These are phyloP conservation scores for Paraconiothyrium sp. DNA, from an alignment of 2,329 filamentous ascomycete species.

Conservation along the genomic window DNA sequence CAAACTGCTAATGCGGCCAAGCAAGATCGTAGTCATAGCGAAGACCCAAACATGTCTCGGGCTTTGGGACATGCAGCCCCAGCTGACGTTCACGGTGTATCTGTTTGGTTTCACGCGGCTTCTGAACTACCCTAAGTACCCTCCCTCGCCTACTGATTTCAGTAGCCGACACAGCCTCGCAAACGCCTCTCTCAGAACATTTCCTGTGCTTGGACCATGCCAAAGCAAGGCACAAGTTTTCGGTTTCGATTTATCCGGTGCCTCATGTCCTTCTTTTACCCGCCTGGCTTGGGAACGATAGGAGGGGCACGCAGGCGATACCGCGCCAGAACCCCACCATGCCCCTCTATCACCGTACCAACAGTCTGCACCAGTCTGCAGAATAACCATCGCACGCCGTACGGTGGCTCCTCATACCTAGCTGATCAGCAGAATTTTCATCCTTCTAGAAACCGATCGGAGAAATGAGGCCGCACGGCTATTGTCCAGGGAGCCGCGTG, in stretches of 20 bases:
- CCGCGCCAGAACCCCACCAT: conserved; percentile 16
- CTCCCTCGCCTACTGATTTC: conserved; percentile 14
- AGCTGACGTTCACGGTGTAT: neutral
- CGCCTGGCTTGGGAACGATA: conserved; percentile 22
- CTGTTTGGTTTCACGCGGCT: neutral
- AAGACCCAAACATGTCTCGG: neutral
- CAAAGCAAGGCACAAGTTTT: neutral
- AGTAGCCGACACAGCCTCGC: neutral
- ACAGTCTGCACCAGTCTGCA: neutral
- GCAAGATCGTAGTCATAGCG: neutral
- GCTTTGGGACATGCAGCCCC: neutral
- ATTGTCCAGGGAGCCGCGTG: conserved; percentile 2
- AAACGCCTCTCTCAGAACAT: neutral
- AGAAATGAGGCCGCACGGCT: conserved; percentile 4
- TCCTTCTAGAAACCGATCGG: conserved; percentile 4
- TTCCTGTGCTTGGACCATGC: neutral
- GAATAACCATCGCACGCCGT: conserved; percentile 10
- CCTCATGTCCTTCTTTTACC: conserved; percentile 27
- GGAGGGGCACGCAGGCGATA: conserved; percentile 17
- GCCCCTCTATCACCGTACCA: conserved; percentile 10
- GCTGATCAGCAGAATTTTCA: conserved; percentile 1
- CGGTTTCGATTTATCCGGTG: conserved; percentile 30
- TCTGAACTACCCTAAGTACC: neutral
- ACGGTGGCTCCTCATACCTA: neutral
- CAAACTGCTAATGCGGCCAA: conserved; percentile 11